A percentile compares a stretch with the other conserved stretches of the same genome.
These are phyloP conservation scores for Mucor sp. DNA, from an alignment of 371 early-diverging fungal species.

Conservation along the genomic window DNA sequence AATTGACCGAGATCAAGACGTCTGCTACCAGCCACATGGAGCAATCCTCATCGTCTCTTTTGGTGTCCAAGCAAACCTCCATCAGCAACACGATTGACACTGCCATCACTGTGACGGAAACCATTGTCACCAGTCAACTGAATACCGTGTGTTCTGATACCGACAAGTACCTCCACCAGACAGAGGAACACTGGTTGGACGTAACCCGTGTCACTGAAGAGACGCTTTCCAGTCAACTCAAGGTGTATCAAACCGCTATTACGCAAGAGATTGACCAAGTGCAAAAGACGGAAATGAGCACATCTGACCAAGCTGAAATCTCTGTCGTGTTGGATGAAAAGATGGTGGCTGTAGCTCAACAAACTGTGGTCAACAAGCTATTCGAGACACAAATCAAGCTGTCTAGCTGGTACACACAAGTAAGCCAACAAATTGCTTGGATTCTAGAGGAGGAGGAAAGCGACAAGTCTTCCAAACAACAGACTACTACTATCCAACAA, in stretches of 20 bases:
- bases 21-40: conserved; percentile 13
- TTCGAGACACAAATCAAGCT: conserved; percentile 29
- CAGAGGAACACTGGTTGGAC: conserved; percentile 26
- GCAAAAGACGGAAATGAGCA: conserved; percentile 14
- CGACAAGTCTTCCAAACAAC: not conserved
- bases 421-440: conserved; percentile 28
- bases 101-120: conserved; percentile 32
- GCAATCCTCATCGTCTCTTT: conserved; percentile 15
- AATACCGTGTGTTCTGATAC: conserved; percentile 13
- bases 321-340: conserved; percentile 28
- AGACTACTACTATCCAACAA: conserved; percentile 9
- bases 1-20: conserved; percentile 17
- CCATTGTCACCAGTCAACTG: conserved; percentile 24
- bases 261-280: conserved; percentile 23
- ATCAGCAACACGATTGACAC: conserved; percentile 26
- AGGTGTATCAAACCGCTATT: conserved; percentile 34
- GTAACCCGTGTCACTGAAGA: conserved; percentile 29
- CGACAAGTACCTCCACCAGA: conserved; percentile 13
- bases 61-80: conserved; percentile 17
- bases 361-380: conserved; percentile 26
- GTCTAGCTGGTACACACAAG: conserved; percentile 31
- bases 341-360: conserved; percentile 25
- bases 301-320: conserved; percentile 18
- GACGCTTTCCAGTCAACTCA: conserved; percentile 23
- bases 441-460: conserved; percentile 16